Conservation (phyloP, 2,329 filamentous ascomycete genomes). For the Pestalotiopsis fici region DNA sequence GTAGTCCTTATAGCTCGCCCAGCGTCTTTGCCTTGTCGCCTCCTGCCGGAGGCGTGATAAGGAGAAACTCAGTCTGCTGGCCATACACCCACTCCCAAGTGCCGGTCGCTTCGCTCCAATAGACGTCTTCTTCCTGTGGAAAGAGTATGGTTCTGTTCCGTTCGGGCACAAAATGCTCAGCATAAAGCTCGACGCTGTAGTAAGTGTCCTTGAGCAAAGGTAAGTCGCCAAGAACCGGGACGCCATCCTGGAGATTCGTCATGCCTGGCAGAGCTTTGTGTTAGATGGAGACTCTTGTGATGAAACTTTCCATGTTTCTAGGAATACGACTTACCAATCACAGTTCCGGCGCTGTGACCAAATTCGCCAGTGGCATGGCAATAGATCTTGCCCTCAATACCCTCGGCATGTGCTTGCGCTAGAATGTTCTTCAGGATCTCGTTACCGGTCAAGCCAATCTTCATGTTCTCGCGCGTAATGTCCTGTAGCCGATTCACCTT, state of each 20-base stretch:
- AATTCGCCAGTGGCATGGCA: slow-evolving; percentile 52
- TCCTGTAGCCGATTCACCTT: slow-evolving; percentile 51
- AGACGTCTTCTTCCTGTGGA: slow-evolving; percentile 51
- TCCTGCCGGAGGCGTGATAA: slow-evolving; percentile 23
- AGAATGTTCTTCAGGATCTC: slow-evolving; percentile 40
- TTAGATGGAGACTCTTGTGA: background rate
- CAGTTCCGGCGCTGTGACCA: slow-evolving; percentile 48
- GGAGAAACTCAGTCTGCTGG: slow-evolving; percentile 45
- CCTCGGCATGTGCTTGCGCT: slow-evolving; percentile 41
- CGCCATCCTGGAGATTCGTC: slow-evolving; percentile 49
- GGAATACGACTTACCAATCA: slow-evolving; percentile 38
- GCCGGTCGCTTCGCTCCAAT: slow-evolving; percentile 38
- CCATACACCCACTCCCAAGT: slow-evolving; percentile 51
- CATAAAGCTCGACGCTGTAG: slow-evolving; percentile 52
- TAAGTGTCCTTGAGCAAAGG: slow-evolving; percentile 45
- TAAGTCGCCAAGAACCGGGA: slow-evolving; percentile 47
- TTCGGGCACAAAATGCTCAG: slow-evolving; percentile 47
- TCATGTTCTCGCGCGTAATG: slow-evolving; percentile 45
- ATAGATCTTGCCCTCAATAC: slow-evolving; percentile 48
- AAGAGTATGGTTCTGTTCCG: slow-evolving; percentile 44
- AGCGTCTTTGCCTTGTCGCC: background rate
- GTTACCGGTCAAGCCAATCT: slow-evolving; percentile 44
- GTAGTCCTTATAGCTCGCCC: background rate
- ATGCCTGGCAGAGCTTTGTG: slow-evolving; percentile 35
- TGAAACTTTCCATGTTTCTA: background rate